Evolutionary conservation across 1,139 yeast species (phyloP).

Genomic region (Protomyces arabidopsidicola): DNA sequence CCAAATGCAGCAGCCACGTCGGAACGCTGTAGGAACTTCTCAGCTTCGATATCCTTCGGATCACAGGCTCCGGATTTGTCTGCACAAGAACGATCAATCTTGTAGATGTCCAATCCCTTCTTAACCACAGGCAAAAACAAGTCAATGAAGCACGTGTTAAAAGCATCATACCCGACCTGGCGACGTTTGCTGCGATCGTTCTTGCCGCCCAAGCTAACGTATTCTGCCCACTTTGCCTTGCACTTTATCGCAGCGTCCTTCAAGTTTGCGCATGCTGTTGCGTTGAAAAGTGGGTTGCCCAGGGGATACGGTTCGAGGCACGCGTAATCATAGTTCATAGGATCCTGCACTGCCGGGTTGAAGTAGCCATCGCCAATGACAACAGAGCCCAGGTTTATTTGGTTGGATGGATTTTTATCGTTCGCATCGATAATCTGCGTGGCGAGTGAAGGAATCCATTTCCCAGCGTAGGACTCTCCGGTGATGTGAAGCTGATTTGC

Average conservation of each 20-base stretch:
- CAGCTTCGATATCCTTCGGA: no score
- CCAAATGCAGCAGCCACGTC: no score
- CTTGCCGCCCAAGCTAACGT: constrained; percentile 79
- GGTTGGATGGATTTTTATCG: not conserved
- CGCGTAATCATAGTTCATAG: constrained; percentile 92
- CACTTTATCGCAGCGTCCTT: constrained; percentile 71
- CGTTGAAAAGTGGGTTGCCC: constrained; percentile 66
- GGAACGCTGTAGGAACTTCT: no score
- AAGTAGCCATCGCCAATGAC: constrained; percentile 95
- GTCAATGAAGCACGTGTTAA: constrained; percentile 74
- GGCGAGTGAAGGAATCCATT: constrained; percentile 85
- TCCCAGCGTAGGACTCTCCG: constrained; percentile 97
- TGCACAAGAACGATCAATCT: constrained; percentile 80
- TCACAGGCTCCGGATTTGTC: constrained; percentile 61
- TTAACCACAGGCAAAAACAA: constrained; percentile 77
- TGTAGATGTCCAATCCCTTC: constrained; percentile 87
- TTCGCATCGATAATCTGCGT: constrained; percentile 61
- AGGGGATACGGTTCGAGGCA: constrained; percentile 44
- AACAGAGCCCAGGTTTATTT: constrained; percentile 75
- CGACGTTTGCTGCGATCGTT: constrained; percentile 56
- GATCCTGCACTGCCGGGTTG: constrained; percentile 82
- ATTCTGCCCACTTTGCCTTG: constrained; percentile 37
- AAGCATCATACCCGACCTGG: constrained; percentile 92
- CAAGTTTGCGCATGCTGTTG: constrained; percentile 78
- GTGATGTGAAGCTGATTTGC: constrained; percentile 54